Evolutionary conservation across 306 rosid species (phyloP).

Genomic region (Sphenostylis stenocarpa): DNA sequence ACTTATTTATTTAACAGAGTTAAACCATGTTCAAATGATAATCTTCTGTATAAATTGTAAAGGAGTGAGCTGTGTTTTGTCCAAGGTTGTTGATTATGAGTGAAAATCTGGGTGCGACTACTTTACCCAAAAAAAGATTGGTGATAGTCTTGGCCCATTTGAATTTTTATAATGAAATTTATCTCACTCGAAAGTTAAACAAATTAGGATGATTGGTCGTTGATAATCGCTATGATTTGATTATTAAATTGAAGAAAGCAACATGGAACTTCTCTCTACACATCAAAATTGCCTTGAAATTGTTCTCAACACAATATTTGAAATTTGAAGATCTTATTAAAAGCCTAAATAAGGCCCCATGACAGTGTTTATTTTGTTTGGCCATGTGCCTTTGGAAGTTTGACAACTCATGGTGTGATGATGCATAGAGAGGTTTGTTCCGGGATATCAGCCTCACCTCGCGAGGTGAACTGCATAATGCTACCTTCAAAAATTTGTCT

Average conservation of each 20-base stretch:
- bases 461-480: neutral
- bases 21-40: neutral
- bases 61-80: neutral
- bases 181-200: neutral
- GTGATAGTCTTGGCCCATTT: neutral
- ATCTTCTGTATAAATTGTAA: neutral
- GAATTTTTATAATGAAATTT: neutral
- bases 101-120: neutral
- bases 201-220: neutral
- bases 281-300: neutral
- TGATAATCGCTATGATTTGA: neutral
- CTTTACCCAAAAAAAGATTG: neutral
- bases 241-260: neutral
- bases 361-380: neutral
- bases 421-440: neutral
- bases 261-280: neutral
- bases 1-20: neutral
- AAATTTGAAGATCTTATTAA: neutral
- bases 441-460: neutral
- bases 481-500: neutral
- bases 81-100: neutral
- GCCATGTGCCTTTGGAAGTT: conserved; percentile 17
- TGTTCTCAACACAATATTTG: neutral
- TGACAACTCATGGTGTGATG: conserved; percentile 7
- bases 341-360: neutral